Evolutionary conservation across 1,284 basidiomycete genomes (phyloP), one percentile per base, ranked within the genome.

Genomic region (Lentinula novae-zelandiae): DNA sequence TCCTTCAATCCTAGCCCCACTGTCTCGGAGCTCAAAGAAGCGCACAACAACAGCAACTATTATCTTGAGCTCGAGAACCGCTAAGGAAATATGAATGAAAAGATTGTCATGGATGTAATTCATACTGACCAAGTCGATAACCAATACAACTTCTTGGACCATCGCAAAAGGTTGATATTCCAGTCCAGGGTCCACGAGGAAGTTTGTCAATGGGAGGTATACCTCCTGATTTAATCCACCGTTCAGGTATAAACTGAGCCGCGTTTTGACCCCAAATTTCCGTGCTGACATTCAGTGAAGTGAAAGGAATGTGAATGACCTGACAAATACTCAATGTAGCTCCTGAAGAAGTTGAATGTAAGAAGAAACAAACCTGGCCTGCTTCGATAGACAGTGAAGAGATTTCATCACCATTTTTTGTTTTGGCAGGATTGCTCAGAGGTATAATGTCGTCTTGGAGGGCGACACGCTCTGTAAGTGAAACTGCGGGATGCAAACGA

Each of bases 181-280:
- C 66, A 46, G 66, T 67, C 67, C 67, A 73, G 17, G 63, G 63
- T 15, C 71, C 72, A 57, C 71, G 70, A 27, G 74, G 75, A 10
- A 74, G 68, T 44, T 70, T 66, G 8, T 67, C 64, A 0, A 66
- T 62, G 7, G 67, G 31, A 2, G 74, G 72, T 10, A 75, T 65
- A 50, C 71, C 70, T 1, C 65, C 70, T 4, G 68, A 62, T n/a
- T 63, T 53, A 4, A 76, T 55, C 75, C 74, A 77, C 62, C 74
- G 71, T 48, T 76, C 73, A 15, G 81, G 81, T 8, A 73, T 67
- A 70, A 79, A 83, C 39, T 69, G 65, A 34, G 71, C 62, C 0
- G 77, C 80, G 62, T 78, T 72, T 0, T 69, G 64, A 4, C 81
- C 81, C 73, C 79, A 83, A 0, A 78, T 69, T 7, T 66, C 56